A percentile compares a stretch with the other conserved stretches of the same genome.
phyloP scores from a whole-genome alignment of 176 grass and related monocot species.

The Triticum turgidum region DNA sequence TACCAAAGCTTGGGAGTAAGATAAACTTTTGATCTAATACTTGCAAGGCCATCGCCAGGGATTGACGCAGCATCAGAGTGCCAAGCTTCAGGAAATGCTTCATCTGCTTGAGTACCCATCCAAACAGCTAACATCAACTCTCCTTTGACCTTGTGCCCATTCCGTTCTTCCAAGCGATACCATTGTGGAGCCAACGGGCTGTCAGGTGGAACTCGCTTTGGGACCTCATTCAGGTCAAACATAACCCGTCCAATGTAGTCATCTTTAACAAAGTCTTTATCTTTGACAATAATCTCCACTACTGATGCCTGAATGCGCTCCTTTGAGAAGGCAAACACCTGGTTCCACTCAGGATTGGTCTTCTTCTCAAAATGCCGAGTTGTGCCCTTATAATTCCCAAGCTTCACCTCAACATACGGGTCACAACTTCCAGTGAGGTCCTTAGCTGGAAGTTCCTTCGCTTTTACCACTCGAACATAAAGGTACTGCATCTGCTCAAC shows the following conservation, averaged over 20 bases:
- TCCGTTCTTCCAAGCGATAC: constrained; percentile 60
- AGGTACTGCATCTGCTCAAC: constrained; percentile 84
- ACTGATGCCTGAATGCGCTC: constrained; percentile 63
- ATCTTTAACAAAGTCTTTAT: constrained; percentile 64
- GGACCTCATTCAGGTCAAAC: constrained; percentile 64
- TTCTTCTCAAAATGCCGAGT: constrained; percentile 64
- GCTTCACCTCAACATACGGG: constrained; percentile 68
- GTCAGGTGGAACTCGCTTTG: constrained; percentile 66
- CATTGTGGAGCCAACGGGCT: constrained; percentile 74
- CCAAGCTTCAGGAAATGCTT: constrained; percentile 74
- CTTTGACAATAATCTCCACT: constrained; percentile 59
- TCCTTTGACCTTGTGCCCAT: constrained; percentile 62
- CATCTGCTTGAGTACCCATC: constrained; percentile 81
- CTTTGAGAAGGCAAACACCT: constrained; percentile 73
- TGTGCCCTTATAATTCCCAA: constrained; percentile 64
- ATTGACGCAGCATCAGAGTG: constrained; percentile 66
- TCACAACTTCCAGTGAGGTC: constrained; percentile 68
- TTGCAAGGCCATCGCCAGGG: constrained; percentile 59
- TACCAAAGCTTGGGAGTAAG: constrained; percentile 81
- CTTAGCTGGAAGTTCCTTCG: constrained; percentile 55
- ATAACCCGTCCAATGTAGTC: constrained; percentile 53
- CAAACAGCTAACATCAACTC: constrained; percentile 84
- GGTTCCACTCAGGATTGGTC: constrained; percentile 72
- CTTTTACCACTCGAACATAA: constrained; percentile 71
- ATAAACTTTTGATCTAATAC: constrained; percentile 72